phyloP scores from a whole-genome alignment of 2,329 filamentous ascomycete genomes.

The Talaromyces albobiverticillius region DNA sequence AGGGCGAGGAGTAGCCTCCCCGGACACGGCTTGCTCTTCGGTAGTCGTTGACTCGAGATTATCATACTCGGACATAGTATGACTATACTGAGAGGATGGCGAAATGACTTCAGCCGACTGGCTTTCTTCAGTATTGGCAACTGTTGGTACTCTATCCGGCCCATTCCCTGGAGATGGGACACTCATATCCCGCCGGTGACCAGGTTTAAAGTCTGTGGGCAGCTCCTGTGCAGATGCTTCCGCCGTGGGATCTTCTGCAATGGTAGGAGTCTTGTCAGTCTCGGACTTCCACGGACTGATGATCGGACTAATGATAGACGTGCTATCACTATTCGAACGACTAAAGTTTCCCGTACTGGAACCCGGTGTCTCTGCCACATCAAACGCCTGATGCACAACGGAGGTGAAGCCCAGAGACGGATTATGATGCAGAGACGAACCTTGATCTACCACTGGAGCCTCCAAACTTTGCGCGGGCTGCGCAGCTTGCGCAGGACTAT shows the following conservation, averaged over 20 bases:
- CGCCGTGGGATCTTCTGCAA: conserved; percentile 51
- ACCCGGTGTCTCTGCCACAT: conserved; percentile 53
- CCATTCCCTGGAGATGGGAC: conserved; percentile 59
- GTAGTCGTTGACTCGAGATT: background rate
- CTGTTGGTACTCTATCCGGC: conserved; percentile 57
- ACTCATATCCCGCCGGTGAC: conserved; percentile 57
- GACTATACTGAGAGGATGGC: conserved; percentile 19
- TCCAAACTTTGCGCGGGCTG: conserved; percentile 8
- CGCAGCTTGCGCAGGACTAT: conserved; percentile 15
- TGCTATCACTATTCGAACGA: conserved; percentile 62
- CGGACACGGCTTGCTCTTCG: conserved; percentile 1
- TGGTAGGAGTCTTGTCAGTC: conserved; percentile 50
- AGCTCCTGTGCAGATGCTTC: conserved; percentile 29
- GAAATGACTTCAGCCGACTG: conserved; percentile 44
- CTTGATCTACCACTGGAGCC: conserved; percentile 20
- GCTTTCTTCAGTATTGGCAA: conserved; percentile 43
- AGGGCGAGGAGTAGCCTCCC: conserved; percentile 13
- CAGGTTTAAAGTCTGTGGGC: conserved; percentile 45
- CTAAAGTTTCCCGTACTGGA: conserved; percentile 54
- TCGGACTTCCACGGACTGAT: conserved; percentile 46
- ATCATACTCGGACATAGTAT: background rate
- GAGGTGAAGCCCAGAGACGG: conserved; percentile 56
- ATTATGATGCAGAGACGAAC: conserved; percentile 46
- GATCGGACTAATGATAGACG: conserved; percentile 63
- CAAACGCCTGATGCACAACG: conserved; percentile 65